Evolutionary conservation across 2,329 filamentous ascomycete species (phyloP).

Genomic region (Colletotrichum simmondsii): DNA sequence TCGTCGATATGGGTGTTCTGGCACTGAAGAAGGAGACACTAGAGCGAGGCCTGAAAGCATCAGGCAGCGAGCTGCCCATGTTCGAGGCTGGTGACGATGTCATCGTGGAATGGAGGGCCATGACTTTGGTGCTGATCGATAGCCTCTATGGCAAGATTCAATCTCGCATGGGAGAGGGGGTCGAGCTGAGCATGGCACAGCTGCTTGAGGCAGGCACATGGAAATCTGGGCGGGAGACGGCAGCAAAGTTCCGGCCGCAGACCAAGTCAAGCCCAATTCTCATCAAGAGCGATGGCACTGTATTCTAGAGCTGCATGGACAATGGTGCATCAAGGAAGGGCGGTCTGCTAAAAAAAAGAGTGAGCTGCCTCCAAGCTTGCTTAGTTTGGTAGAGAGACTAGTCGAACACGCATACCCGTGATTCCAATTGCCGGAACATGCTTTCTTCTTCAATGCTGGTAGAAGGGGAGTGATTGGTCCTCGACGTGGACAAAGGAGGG

Average conservation of each 20-base stretch:
- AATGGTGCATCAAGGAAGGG: not conserved
- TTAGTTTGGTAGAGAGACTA: not conserved
- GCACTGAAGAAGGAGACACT: conserved; percentile 77
- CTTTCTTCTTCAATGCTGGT: not conserved
- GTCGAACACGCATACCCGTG: not conserved
- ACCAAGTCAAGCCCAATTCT: conserved; percentile 87
- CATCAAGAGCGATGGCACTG: conserved; percentile 83
- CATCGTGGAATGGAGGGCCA: conserved; percentile 73
- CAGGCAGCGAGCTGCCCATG: conserved; percentile 63
- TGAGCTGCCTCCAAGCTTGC: not conserved
- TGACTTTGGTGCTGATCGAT: conserved; percentile 71
- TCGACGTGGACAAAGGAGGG: not conserved
- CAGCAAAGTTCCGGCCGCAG: conserved; percentile 80
- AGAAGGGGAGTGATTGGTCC: not conserved
- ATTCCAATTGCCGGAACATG: not conserved
- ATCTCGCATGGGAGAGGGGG: conserved; percentile 44
- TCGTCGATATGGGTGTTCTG: conserved; percentile 85
- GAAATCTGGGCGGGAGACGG: conserved; percentile 81
- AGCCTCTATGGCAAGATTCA: conserved; percentile 60
- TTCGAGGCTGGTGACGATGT: conserved; percentile 70
- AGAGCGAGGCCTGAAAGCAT: conserved; percentile 74
- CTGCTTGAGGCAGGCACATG: conserved; percentile 64
- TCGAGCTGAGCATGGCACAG: conserved; percentile 58
- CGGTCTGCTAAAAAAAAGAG: not conserved
- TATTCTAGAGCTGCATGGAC: conserved; percentile 65